These are phyloP conservation scores for Arachnopeziza araneosa DNA, from an alignment of 2,329 filamentous ascomycete genomes.

Conservation along the genomic window DNA sequence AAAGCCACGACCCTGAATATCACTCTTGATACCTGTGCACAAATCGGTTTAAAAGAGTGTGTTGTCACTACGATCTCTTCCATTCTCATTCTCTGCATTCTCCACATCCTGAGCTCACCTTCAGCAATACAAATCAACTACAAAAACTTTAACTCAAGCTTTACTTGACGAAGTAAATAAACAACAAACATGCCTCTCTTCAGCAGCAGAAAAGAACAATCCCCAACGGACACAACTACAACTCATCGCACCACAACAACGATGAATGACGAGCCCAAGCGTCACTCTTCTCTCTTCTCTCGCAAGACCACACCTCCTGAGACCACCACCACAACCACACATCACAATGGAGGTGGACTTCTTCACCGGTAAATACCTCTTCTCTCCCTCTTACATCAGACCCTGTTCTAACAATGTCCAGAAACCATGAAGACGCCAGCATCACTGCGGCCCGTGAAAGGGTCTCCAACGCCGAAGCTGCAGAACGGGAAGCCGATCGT, in stretches of 20 bases:
- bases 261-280: not conserved
- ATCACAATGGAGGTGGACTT: slow-evolving; percentile 27
- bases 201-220: slow-evolving; percentile 2
- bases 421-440: slow-evolving; percentile 48
- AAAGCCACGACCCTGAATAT: not conserved
- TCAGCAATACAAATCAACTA: not conserved
- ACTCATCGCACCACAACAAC: not conserved
- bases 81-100: not conserved
- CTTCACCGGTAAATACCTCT: slow-evolving; percentile 34
- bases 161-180: not conserved
- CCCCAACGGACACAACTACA: not conserved
- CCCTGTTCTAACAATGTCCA: not conserved
- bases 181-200: slow-evolving; percentile 17
- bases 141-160: not conserved
- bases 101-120: not conserved
- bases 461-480: slow-evolving; percentile 55
- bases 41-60: not conserved
- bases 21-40: no score
- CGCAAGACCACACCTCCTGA: slow-evolving; percentile 19
- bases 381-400: not conserved
- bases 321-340: slow-evolving; percentile 25
- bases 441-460: slow-evolving; percentile 57
- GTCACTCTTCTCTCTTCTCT: slow-evolving; percentile 29
- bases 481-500: slow-evolving; percentile 60
- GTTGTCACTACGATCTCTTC: not conserved